A percentile compares a stretch with the other conserved stretches of the same genome.
phyloP scores from a whole-genome alignment of 805 yeast genomes.

The Wickerhamomyces bisporus region DNA sequence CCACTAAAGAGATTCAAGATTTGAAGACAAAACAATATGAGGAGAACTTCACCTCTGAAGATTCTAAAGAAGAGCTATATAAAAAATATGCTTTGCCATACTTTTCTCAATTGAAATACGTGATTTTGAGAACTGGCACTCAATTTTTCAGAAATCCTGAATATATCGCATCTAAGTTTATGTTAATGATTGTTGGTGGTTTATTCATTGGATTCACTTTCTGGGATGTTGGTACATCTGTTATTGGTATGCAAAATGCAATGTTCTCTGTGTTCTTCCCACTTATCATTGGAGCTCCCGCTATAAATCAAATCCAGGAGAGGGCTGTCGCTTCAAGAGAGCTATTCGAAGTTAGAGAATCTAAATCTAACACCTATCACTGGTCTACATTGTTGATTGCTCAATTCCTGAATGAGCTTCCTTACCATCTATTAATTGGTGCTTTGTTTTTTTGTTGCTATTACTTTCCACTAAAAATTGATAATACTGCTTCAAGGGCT shows the following conservation, averaged over 20 bases:
- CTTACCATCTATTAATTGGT: slow-evolving; percentile 46
- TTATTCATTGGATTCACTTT: slow-evolving; percentile 73
- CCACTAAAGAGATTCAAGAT: slow-evolving; percentile 27
- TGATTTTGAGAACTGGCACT: slow-evolving; percentile 36
- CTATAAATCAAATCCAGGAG: slow-evolving; percentile 60
- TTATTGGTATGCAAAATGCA: slow-evolving; percentile 56
- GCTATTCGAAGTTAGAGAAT: slow-evolving; percentile 66
- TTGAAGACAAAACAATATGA: slow-evolving; percentile 1
- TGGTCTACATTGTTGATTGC: slow-evolving; percentile 59
- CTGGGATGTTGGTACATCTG: slow-evolving; percentile 48
- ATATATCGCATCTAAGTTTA: slow-evolving; percentile 57
- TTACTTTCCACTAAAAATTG: slow-evolving; percentile 45
- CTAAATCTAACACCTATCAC: slow-evolving; percentile 67
- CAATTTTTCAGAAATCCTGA: slow-evolving; percentile 57
- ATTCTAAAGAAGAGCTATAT: slow-evolving; percentile 13
- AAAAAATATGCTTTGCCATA: slow-evolving; percentile 35
- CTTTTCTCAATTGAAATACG: slow-evolving; percentile 36
- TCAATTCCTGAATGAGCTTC: slow-evolving; percentile 54
- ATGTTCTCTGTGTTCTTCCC: slow-evolving; percentile 60
- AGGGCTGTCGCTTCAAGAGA: slow-evolving; percentile 56
- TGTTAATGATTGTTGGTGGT: slow-evolving; percentile 48
- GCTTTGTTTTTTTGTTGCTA: slow-evolving; percentile 48
- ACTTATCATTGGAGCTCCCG: slow-evolving; percentile 52
- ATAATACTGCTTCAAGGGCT: slow-evolving; percentile 38
- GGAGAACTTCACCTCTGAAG: slow-evolving; percentile 6